Conservation (phyloP, 176 grass and related monocot species). For the Lolium rigidum region DNA sequence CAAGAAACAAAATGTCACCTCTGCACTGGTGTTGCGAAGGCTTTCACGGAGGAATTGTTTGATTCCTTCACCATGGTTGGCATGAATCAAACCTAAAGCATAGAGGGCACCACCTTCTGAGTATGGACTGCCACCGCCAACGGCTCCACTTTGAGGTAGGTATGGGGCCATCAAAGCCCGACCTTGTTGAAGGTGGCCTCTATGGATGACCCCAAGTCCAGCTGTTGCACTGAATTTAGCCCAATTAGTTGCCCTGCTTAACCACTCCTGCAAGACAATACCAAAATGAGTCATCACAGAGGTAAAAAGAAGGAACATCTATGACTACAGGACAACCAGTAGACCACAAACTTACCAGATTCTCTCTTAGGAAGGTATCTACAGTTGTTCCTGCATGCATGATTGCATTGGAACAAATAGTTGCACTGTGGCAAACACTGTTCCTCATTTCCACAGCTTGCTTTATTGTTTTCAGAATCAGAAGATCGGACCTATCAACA, state of each 20-base stretch:
- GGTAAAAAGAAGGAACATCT: slow-evolving; percentile 34
- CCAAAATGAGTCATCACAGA: slow-evolving; percentile 23
- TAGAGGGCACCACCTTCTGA: slow-evolving; percentile 99
- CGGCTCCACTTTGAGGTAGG: slow-evolving; percentile 91
- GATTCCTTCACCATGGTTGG: slow-evolving; percentile 99
- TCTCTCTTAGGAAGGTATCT: slow-evolving; percentile 98
- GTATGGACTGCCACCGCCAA: slow-evolving; percentile 95
- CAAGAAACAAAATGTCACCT: slow-evolving; percentile 55
- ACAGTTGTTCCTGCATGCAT: slow-evolving; percentile 99
- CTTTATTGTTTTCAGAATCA: slow-evolving; percentile 99
- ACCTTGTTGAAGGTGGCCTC: slow-evolving; percentile 97
- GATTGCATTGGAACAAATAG: slow-evolving; percentile 96
- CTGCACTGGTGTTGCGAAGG: slow-evolving; percentile 86
- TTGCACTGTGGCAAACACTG: slow-evolving; percentile 98
- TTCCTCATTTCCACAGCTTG: slow-evolving; percentile 99
- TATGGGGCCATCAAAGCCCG: slow-evolving; percentile 99
- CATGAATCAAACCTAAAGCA: slow-evolving; percentile 97
- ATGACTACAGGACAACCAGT: slow-evolving; percentile 12
- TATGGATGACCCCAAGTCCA: slow-evolving; percentile 97
- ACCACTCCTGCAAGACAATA: slow-evolving; percentile 76
- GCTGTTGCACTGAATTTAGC: slow-evolving; percentile 98
- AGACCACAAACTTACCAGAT: slow-evolving; percentile 64
- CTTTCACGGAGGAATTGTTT: slow-evolving; percentile 97
- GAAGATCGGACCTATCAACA: slow-evolving; percentile 86
- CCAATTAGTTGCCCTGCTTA: slow-evolving; percentile 99